A percentile compares a stretch with the other conserved stretches of the same genome.
Conservation (phyloP, 805 yeast genomes). For the Spathaspora passalidarum region DNA sequence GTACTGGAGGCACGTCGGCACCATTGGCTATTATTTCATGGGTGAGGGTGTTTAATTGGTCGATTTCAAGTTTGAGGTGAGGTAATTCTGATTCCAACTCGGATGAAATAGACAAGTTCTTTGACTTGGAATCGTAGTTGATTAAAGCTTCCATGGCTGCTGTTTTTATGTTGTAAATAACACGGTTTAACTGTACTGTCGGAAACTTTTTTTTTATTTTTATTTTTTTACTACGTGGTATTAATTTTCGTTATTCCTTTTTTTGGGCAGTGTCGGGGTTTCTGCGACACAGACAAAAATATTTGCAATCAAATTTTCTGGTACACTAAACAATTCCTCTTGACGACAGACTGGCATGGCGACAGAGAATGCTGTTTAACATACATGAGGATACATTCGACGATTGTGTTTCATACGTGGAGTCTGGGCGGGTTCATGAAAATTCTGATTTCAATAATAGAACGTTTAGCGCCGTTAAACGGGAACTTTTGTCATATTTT, state of each 20-base stretch:
- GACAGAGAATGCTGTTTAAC: background rate
- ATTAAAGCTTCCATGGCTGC: slow-evolving; percentile 19
- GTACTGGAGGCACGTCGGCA: slow-evolving; percentile 50
- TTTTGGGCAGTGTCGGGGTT: too few relatives aligned
- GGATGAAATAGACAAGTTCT: slow-evolving; percentile 19
- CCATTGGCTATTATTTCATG: slow-evolving; percentile 39
- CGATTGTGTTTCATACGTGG: slow-evolving; percentile 3
- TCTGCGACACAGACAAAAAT: too few relatives aligned
- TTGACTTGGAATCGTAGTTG: slow-evolving; percentile 27
- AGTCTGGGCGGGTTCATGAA: too few relatives aligned
- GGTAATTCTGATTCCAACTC: slow-evolving; percentile 20
- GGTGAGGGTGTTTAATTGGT: slow-evolving; percentile 37
- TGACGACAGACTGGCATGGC: too few relatives aligned
- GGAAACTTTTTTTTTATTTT: slow-evolving; percentile 1
- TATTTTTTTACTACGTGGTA: too few relatives aligned
- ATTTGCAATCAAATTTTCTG: too few relatives aligned
- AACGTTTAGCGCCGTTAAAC: slow-evolving; percentile 1
- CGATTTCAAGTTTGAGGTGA: slow-evolving; percentile 38
- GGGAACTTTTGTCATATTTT: background rate
- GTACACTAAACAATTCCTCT: too few relatives aligned
- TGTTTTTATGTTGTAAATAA: background rate
- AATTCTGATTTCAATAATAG: background rate
- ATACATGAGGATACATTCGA: background rate
- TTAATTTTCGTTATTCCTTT: too few relatives aligned
- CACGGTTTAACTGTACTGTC: too few relatives aligned